These are phyloP conservation scores for Coemansia erecta DNA, from an alignment of 192 early-diverging fungal species.

Conservation along the genomic window DNA sequence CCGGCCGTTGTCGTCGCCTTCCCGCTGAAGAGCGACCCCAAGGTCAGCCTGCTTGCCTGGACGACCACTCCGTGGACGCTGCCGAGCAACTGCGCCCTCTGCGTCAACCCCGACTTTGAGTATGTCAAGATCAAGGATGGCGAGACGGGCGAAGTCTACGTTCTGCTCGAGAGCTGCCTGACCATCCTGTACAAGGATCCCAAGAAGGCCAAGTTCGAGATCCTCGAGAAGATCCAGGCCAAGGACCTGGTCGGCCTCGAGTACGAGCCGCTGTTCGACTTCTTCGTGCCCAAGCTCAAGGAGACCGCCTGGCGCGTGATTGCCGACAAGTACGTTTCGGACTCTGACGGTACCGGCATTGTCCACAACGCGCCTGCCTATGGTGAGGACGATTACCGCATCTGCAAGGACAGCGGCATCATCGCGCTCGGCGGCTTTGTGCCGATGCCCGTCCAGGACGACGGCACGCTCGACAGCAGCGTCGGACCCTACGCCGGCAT, in stretches of 20 bases:
- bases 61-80: slow-evolving; percentile 99
- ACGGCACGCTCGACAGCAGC: slow-evolving; percentile 74
- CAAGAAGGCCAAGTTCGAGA: slow-evolving; percentile 91
- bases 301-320: slow-evolving; percentile 82
- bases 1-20: slow-evolving; percentile 92
- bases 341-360: slow-evolving; percentile 93
- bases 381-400: slow-evolving; percentile 99
- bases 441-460: slow-evolving; percentile 88
- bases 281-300: slow-evolving; percentile 69
- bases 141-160: slow-evolving; percentile 77
- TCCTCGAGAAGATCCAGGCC: slow-evolving; percentile 78
- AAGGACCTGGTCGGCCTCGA: slow-evolving; percentile 78
- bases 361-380: slow-evolving; percentile 97
- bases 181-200: slow-evolving; percentile 88
- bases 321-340: slow-evolving; percentile 89
- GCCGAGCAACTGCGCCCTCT: slow-evolving; percentile 92
- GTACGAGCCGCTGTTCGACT: slow-evolving; percentile 90
- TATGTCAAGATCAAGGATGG: slow-evolving; percentile 94
- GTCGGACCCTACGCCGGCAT: slow-evolving; percentile 77
- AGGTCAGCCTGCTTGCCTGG: slow-evolving; percentile 86
- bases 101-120: slow-evolving; percentile 89
- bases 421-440: slow-evolving; percentile 79
- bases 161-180: slow-evolving; percentile 84
- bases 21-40: slow-evolving; percentile 81
- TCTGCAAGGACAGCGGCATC: slow-evolving; percentile 77